These are phyloP conservation scores for Spathaspora jeffriesii DNA, from an alignment of 1,139 yeast genomes.

Conservation along the genomic window DNA sequence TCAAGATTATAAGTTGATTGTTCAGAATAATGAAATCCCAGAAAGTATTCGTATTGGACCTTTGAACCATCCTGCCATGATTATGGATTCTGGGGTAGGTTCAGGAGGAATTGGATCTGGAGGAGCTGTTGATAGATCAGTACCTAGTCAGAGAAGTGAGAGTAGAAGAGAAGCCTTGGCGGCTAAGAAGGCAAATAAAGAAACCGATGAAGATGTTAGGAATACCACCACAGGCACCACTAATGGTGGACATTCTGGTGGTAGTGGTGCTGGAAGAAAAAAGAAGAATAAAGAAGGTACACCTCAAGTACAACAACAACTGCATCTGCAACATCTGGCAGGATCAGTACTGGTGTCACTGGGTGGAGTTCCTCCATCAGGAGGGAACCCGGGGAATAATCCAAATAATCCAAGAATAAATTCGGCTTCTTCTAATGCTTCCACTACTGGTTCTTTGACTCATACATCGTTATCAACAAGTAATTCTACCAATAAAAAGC, in stretches of 20 bases:
- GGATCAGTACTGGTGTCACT: background rate
- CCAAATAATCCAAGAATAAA: background rate
- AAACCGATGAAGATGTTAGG: slow-evolving; percentile 34
- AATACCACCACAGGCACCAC: background rate
- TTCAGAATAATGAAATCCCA: slow-evolving; percentile 76
- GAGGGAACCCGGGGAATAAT: background rate
- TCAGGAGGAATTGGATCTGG: slow-evolving; percentile 17
- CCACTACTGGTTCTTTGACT: slow-evolving; percentile 1
- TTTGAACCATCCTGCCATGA: slow-evolving; percentile 87
- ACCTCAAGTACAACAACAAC: slow-evolving; percentile 5
- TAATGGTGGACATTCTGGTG: slow-evolving; percentile 6
- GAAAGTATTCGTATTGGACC: slow-evolving; percentile 68
- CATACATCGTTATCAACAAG: slow-evolving; percentile 3
- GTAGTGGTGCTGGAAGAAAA: slow-evolving; percentile 18
- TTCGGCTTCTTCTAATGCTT: slow-evolving; percentile 6
- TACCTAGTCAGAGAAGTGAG: slow-evolving; percentile 76
- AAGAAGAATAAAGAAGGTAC: slow-evolving; percentile 25
- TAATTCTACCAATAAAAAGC: slow-evolving; percentile 6
- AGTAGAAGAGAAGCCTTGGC: slow-evolving; percentile 91
- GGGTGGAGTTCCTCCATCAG: background rate
- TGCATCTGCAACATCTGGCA: slow-evolving; percentile 2
- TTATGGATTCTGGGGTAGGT: slow-evolving; percentile 48
- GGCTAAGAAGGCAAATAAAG: slow-evolving; percentile 65
- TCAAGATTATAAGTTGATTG: slow-evolving; percentile 72
- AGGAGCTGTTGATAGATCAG: slow-evolving; percentile 45